Conservation (phyloP, 306 rosid species). For the Casuarina equisetifolia region DNA sequence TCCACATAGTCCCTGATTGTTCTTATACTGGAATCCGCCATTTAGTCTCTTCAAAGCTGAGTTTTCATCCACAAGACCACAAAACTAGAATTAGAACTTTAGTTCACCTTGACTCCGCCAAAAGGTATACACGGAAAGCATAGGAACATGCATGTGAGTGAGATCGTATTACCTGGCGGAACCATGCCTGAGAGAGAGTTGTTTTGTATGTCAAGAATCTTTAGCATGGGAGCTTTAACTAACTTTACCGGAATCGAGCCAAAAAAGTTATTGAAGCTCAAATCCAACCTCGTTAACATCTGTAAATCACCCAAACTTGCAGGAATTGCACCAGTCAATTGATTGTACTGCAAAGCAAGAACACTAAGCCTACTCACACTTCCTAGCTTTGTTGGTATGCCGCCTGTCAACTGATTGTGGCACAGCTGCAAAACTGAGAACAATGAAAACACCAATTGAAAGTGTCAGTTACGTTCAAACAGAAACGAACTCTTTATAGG, state of each 20-base stretch:
- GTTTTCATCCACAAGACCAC: constrained; percentile 16
- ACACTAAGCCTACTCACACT: constrained; percentile 51
- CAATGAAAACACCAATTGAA: constrained; percentile 10
- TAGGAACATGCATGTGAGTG: neutral
- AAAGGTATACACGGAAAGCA: neutral
- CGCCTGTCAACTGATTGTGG: constrained; percentile 70
- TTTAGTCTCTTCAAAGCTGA: constrained; percentile 60
- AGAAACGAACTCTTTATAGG: too few species aligned
- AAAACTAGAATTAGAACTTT: constrained; percentile 9
- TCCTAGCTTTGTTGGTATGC: constrained; percentile 69
- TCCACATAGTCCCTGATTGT: constrained; percentile 78
- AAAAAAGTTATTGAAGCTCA: constrained; percentile 71
- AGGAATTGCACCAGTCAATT: constrained; percentile 74
- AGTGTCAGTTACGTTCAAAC: neutral
- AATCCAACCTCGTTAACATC: constrained; percentile 58
- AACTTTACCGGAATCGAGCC: constrained; percentile 77
- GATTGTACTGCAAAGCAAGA: constrained; percentile 77
- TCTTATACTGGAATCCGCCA: constrained; percentile 56
- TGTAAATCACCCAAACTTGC: constrained; percentile 75
- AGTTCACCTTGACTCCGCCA: neutral
- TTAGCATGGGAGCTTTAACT: constrained; percentile 55
- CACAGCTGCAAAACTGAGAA: constrained; percentile 86
- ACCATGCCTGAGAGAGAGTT: constrained; percentile 75
- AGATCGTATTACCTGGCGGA: constrained; percentile 56
- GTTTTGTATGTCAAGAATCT: constrained; percentile 62